Percentiles rank a stretch among this genome's conserved stretches.
Conservation (phyloP, 108 stramenopile genomes). For the Pseudonitzschia pungens region DNA sequence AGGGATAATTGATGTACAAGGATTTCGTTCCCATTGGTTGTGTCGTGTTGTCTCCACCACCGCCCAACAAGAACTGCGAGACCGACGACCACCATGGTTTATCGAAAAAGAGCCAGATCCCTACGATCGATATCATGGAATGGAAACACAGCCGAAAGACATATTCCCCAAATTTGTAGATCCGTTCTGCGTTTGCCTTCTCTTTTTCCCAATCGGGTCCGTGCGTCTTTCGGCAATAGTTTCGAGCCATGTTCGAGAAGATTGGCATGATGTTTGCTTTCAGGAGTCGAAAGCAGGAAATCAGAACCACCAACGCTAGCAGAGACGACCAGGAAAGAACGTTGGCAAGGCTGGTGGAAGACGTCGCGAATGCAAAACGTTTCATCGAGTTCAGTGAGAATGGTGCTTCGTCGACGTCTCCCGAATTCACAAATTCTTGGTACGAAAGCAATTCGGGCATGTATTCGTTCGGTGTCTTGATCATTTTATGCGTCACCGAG, state of each 20-base stretch:
- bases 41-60: not conserved
- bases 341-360: slow-evolving; percentile 46
- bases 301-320: slow-evolving; percentile 36
- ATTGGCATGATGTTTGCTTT: slow-evolving; percentile 60
- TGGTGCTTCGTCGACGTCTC: not conserved
- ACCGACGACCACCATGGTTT: slow-evolving; percentile 62
- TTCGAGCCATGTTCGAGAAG: slow-evolving; percentile 61
- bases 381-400: slow-evolving; percentile 18
- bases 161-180: slow-evolving; percentile 87
- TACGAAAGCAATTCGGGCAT: slow-evolving; percentile 30
- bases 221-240: slow-evolving; percentile 56
- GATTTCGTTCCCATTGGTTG: slow-evolving; percentile 45
- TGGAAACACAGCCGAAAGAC: slow-evolving; percentile 81
- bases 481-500: slow-evolving; percentile 24
- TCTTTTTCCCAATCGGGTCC: slow-evolving; percentile 61
- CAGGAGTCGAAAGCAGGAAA: slow-evolving; percentile 49
- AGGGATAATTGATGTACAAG: slow-evolving; percentile 58
- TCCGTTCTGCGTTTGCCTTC: slow-evolving; percentile 53
- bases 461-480: slow-evolving; percentile 4
- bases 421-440: slow-evolving; percentile 6
- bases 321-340: slow-evolving; percentile 44
- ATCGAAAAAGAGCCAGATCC: slow-evolving; percentile 60
- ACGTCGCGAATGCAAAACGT: slow-evolving; percentile 54
- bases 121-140: slow-evolving; percentile 54
- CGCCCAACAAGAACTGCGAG: not conserved